Evolutionary conservation across 257 asterid species (phyloP), one percentile per base, ranked within the genome.

Genomic region (Jacaranda copaia): DNA sequence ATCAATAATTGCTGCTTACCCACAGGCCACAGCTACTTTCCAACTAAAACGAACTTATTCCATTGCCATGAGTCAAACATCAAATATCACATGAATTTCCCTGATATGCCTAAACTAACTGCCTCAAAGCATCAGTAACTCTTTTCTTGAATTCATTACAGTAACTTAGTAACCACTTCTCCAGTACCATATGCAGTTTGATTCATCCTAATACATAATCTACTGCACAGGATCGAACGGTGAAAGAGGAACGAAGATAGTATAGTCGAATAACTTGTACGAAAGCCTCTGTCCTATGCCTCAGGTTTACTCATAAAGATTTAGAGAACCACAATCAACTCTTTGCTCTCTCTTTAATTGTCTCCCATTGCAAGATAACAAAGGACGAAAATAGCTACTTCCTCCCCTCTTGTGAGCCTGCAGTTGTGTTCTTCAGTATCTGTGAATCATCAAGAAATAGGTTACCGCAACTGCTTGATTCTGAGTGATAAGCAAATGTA

Each of bases 381-480:
- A 25, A 25, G 1, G 32, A 25, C 32, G 32, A 25, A 25, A 7
- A 0, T n/a, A 11, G 39, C 75, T 85, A 85, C 78, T 85, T 80
- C 74, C 85, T 62, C 20, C 83, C 85, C 59, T 82, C 89, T 75
- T 80, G 82, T 9, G 82, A 68, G 46, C 87, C 84, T 46, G 85
- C 80, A 10, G 89, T 85, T 12, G 89, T 85, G 85, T 85, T 85
- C 85, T 85, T 85, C 79, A 85, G 74, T 80, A 85, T 85, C 89
- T 85, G 89, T 73, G 68, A 11, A 53, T 45, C 64, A 70, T 15
- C 38, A 42, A 45, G 4, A 62, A 63, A 19, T 36, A 10, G 5
- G 56, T 73, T 13, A 68, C 15, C 11, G 43, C n/a, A 8, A 65
- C 5, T 53, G 9, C 60, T 6, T 53, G 51, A 40, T 43, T 32